Base-by-base conservation (phyloP, 345 rosid genomes). In the Populus ilicifolia region DNA sequence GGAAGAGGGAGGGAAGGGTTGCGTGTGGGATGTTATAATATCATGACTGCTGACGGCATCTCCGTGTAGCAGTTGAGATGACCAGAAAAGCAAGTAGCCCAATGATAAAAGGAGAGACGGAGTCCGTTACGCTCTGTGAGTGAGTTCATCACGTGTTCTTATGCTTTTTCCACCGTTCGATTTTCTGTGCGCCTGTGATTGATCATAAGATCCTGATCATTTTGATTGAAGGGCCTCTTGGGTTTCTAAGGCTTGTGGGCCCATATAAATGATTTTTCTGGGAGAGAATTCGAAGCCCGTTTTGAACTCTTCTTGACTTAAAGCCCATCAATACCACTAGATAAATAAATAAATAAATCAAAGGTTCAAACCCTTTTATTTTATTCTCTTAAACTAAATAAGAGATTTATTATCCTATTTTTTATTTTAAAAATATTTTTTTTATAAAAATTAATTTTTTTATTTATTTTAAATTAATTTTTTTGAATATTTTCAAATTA, bases 11-110 rank as follows among this genome's bases (percentile, higher is more conserved):
- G 70, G 62, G 64, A 30, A 52, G 75, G 86, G 66, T 88, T 74
- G 91, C 91, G 92, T 91, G 90, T 86, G 74, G 78, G 79, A 11
- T 80, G 72, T 69, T 76, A 30, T 61, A 74, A 80, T 46, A 82
- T 78, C 76, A 69, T 74, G 61, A 38, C 79, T 80, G 87, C 86
- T 85, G 79, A 84, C 90, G 88, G 82, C 90, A 85, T 78, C 86
- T 80, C 79, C 89, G 89, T 85, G 89, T 89, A 67, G 84, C 77
- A 87, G 86, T 84, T 79, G 89, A 71, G 86, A 79, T 78, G 54
- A 72, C 67, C 86, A 61, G 84, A 70, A 66, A 66, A 25, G 18
- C 20, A 20, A n/a, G 63, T 25, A 35, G n/a, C 30, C 13, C 39
- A 5, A 17, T 27, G 18, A 8, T 2, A 8, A 56, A 21, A 16